phyloP scores from a whole-genome alignment of 2,329 filamentous ascomycete species.

The Endothia cerciana region DNA sequence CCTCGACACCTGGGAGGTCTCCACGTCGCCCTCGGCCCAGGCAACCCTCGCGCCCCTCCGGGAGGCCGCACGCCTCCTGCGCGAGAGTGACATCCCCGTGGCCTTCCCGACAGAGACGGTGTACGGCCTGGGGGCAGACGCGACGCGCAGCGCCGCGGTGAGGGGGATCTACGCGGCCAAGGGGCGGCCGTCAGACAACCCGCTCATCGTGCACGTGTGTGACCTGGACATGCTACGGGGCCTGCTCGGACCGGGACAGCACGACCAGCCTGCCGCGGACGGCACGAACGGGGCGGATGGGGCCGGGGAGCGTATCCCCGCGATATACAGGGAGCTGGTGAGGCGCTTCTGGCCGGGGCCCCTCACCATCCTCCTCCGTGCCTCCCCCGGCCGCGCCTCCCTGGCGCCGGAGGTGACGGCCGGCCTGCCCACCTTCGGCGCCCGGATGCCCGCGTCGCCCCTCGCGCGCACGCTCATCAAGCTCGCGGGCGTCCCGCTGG shows the following conservation, averaged over 20 bases:
- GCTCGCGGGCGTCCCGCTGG: constrained; percentile 76
- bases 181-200: constrained; percentile 89
- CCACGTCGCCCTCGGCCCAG: constrained; percentile 30
- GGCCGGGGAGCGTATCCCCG: constrained; percentile 58
- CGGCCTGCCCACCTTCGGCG: constrained; percentile 81
- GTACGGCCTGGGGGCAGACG: constrained; percentile 95
- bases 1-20: constrained; percentile 50
- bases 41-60: constrained; percentile 50
- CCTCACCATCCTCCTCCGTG: constrained; percentile 84
- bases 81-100: constrained; percentile 72
- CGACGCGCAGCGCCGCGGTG: constrained; percentile 81
- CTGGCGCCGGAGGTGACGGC: constrained; percentile 93
- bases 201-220: constrained; percentile 88
- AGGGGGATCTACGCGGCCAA: constrained; percentile 93
- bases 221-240: constrained; percentile 76
- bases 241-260: constrained; percentile 51
- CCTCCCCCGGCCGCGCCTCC: constrained; percentile 68
- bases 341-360: constrained; percentile 91
- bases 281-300: constrained; percentile 30
- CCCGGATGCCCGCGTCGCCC: constrained; percentile 82
- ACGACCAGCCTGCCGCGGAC: background rate
- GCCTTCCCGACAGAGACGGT: constrained; percentile 98
- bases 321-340: constrained; percentile 79
- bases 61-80: constrained; percentile 69
- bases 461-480: constrained; percentile 89